Percentiles rank a stretch among this genome's conserved stretches.
Evolutionary conservation across 202 grass and related monocot species (phyloP).

Genomic region (Miscanthus sacchariflorus): DNA sequence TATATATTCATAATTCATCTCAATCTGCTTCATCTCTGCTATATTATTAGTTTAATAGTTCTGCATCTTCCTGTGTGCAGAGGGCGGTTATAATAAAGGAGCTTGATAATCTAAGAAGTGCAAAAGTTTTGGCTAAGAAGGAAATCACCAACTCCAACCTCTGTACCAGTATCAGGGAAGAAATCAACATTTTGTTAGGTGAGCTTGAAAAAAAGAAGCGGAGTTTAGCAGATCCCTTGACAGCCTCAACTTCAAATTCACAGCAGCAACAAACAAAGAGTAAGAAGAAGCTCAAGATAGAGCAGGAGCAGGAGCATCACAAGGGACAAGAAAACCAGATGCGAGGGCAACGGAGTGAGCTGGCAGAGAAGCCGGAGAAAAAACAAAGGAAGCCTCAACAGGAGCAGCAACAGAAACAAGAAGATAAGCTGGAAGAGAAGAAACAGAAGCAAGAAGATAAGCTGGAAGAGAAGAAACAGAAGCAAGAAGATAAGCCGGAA

Average conservation of each 20-base stretch:
- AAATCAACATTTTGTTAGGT: constrained; percentile 49
- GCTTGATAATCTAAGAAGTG: constrained; percentile 33
- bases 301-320: constrained; percentile 30
- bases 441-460: neutral
- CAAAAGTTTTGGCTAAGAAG: constrained; percentile 17
- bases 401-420: constrained; percentile 23
- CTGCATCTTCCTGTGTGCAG: constrained; percentile 37
- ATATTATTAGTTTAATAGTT: constrained; percentile 35
- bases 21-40: neutral
- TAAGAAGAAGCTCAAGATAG: constrained; percentile 45
- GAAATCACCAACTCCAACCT: constrained; percentile 37
- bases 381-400: constrained; percentile 15
- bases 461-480: neutral
- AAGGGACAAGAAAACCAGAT: neutral
- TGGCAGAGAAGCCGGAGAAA: constrained; percentile 20
- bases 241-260: constrained; percentile 21
- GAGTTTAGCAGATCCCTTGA: neutral
- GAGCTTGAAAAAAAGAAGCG: constrained; percentile 41
- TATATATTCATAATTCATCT: constrained; percentile 14
- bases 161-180: constrained; percentile 31
- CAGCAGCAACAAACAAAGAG: constrained; percentile 29
- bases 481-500: neutral
- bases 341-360: constrained; percentile 9
- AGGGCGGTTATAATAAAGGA: constrained; percentile 45
- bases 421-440: neutral